These are phyloP conservation scores for Triadica sebifera DNA, from an alignment of 345 rosid genomes.

Conservation along the genomic window DNA sequence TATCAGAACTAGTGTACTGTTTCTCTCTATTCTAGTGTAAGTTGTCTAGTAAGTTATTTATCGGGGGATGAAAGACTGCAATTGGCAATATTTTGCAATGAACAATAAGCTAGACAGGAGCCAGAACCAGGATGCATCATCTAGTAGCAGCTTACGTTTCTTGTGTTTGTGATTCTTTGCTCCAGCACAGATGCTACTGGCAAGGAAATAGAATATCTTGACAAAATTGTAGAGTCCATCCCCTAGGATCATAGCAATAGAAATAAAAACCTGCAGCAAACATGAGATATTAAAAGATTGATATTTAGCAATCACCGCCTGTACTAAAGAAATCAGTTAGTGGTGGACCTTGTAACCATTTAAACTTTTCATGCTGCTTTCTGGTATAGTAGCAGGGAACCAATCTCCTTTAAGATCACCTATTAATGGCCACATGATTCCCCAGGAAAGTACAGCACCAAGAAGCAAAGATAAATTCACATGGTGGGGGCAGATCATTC, in stretches of 20 bases:
- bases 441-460: constrained; percentile 91
- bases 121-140: neutral
- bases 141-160: constrained; percentile 35
- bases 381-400: constrained; percentile 50
- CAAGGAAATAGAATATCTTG: constrained; percentile 63
- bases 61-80: neutral
- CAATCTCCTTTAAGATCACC: constrained; percentile 64
- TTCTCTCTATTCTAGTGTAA: neutral
- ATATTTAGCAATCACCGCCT: neutral
- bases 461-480: constrained; percentile 85
- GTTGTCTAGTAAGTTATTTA: too few species aligned
- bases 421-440: constrained; percentile 93
- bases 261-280: constrained; percentile 64
- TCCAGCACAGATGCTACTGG: constrained; percentile 42
- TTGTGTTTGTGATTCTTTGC: constrained; percentile 28
- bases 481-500: constrained; percentile 96
- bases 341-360: constrained; percentile 74
- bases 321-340: neutral
- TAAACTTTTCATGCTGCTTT: constrained; percentile 84
- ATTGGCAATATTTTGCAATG: neutral
- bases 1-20: neutral
- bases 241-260: constrained; percentile 79
- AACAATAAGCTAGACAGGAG: neutral
- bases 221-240: constrained; percentile 93
- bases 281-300: neutral